Evolutionary conservation across 345 rosid species (phyloP), one percentile per base, ranked within the genome.

Genomic region (Lepidium africanum): DNA sequence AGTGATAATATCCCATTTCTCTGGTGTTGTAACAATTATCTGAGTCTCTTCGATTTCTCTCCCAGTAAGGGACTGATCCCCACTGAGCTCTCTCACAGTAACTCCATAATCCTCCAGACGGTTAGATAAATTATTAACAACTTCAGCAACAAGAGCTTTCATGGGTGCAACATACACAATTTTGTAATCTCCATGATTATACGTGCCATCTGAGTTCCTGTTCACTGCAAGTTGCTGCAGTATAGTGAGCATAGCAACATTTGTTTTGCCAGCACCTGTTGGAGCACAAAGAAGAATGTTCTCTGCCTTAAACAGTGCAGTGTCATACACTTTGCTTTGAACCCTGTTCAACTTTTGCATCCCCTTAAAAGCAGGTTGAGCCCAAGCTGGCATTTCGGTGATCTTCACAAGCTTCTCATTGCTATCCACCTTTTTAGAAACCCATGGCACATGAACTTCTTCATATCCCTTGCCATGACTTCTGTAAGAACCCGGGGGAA

Each of bases 211-310:
- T 0, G 77, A 17, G 9, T 82, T 80, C 82, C 60, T 81, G 60
- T 81, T 83, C 71, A 86, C 59, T 15, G 78, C 96, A 67, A 92
- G 81, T 64, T 90, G 91, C 82, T 85, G 90, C 72, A 92, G 86
- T 67, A 92, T 92, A 81, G 98, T 85, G 64, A 92, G 91, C 16
- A 92, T 83, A 1, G 94, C 97, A 56, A 92, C 98, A 69, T 88
- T 90, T 46, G 93, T 92, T 73, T 90, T 88, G 49, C 98, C 98
- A 2, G 98, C 96, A 14, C 97, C 98, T 35, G 97, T 92, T n/a
- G 98, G 98, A 40, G 98, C 98, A 80, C 96, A 92, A 47, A 92
- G 68, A 49, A 92, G 91, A 67, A 92, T 68, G 67, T 92, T 89
- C 42, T 92, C 95, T 5, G 92, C 87, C 37, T 78, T 54, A 71